phyloP scores from a whole-genome alignment of 1,139 yeast species.

The Yamadazyma aaseri region DNA sequence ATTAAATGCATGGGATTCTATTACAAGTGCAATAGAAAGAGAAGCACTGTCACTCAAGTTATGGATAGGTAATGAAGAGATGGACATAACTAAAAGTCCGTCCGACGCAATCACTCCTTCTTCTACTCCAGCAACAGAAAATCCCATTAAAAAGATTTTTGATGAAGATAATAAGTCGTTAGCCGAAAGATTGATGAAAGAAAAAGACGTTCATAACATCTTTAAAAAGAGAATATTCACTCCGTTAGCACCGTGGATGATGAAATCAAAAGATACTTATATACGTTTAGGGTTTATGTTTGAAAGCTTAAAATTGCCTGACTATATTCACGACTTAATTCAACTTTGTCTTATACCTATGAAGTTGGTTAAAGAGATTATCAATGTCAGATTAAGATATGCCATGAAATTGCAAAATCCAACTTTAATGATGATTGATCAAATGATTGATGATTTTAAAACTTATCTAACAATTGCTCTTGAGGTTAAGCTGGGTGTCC shows the following conservation, averaged over 20 bases:
- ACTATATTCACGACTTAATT: constrained; percentile 65
- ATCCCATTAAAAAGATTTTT: constrained; percentile 39
- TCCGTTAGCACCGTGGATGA: constrained; percentile 69
- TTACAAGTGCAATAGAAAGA: constrained; percentile 65
- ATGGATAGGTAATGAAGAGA: constrained; percentile 82
- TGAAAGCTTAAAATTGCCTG: constrained; percentile 71
- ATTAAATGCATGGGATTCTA: constrained; percentile 79
- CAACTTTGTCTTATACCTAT: constrained; percentile 76
- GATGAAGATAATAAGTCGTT: constrained; percentile 64
- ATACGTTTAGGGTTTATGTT: constrained; percentile 62
- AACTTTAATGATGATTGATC: constrained; percentile 95
- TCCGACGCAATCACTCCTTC: constrained; percentile 21
- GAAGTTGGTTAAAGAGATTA: constrained; percentile 76
- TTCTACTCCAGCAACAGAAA: constrained; percentile 30
- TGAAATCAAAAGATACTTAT: constrained; percentile 74
- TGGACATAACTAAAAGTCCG: constrained; percentile 53
- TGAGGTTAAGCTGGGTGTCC: constrained; percentile 67
- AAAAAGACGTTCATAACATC: constrained; percentile 73
- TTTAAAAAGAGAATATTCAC: constrained; percentile 59
- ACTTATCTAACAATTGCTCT: constrained; percentile 75
- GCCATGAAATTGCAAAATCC: constrained; percentile 82
- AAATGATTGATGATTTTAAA: constrained; percentile 84
- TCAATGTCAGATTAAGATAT: constrained; percentile 70
- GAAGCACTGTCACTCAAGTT: constrained; percentile 54
- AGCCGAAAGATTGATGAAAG: constrained; percentile 84